Evolutionary conservation across 2,329 filamentous ascomycete genomes (phyloP).

Genomic region (Pleurostoma richardsiae): DNA sequence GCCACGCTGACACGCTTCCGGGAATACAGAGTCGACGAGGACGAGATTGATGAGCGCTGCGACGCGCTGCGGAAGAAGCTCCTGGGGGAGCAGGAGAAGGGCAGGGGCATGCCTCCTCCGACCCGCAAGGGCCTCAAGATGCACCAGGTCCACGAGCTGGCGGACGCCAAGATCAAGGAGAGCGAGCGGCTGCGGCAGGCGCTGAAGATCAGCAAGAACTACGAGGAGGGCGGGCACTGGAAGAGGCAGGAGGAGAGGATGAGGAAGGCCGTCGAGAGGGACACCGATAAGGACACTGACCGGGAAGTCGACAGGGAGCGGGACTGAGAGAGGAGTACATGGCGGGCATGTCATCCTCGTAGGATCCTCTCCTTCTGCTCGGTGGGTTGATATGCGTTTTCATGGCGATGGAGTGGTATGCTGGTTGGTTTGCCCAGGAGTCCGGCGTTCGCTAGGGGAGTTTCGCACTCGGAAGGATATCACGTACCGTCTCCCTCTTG

Average conservation of each 20-base stretch:
- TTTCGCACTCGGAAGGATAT: too few species aligned
- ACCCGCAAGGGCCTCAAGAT: constrained; percentile 65
- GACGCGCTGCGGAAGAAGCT: constrained; percentile 62
- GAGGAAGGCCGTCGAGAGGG: constrained; percentile 36
- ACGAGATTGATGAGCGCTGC: constrained; percentile 80
- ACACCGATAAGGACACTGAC: constrained; percentile 15
- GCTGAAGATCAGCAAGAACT: constrained; percentile 79
- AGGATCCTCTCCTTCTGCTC: too few species aligned
- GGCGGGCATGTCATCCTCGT: too few species aligned
- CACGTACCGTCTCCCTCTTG: too few species aligned
- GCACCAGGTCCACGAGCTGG: constrained; percentile 94
- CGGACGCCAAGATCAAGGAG: constrained; percentile 93
- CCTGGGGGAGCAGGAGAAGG: constrained; percentile 45
- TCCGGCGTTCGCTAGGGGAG: too few species aligned
- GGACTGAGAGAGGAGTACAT: too few species aligned
- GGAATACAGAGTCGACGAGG: constrained; percentile 64
- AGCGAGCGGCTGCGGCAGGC: constrained; percentile 83
- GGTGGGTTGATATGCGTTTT: not conserved
- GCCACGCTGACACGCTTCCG: constrained; percentile 6
- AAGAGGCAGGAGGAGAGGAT: constrained; percentile 72
- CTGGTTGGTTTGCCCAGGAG: too few species aligned
- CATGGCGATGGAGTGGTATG: too few species aligned
- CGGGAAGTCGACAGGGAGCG: too few species aligned
- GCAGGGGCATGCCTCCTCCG: constrained; percentile 26
- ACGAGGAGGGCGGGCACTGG: constrained; percentile 84